Percentiles rank a stretch among this genome's conserved stretches.
phyloP scores from a whole-genome alignment of 2,329 filamentous ascomycete species.

The Pseudogymnoascus sp. region DNA sequence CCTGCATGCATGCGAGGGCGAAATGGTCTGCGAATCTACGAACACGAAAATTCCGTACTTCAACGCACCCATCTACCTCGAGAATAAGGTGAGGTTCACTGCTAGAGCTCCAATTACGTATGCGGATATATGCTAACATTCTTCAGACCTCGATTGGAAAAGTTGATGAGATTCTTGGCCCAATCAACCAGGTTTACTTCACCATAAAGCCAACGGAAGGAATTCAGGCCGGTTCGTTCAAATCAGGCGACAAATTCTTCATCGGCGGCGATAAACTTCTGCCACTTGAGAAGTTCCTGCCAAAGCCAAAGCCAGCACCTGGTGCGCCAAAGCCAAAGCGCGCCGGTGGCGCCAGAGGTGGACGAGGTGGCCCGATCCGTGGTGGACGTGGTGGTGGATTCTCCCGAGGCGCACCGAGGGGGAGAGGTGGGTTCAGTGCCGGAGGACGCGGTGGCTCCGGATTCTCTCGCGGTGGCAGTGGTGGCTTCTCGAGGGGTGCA shows the following conservation, averaged over 20 bases:
- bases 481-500: slow-evolving; percentile 20
- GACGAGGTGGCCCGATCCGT: slow-evolving; percentile 36
- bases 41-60: slow-evolving; percentile 97
- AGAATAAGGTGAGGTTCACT: slow-evolving; percentile 67
- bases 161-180: slow-evolving; percentile 94
- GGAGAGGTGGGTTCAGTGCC: slow-evolving; percentile 41
- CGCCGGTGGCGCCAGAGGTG: slow-evolving; percentile 50
- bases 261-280: slow-evolving; percentile 91
- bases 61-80: slow-evolving; percentile 96
- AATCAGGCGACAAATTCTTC: slow-evolving; percentile 93
- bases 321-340: slow-evolving; percentile 63
- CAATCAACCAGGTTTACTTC: slow-evolving; percentile 97
- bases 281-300: slow-evolving; percentile 90
- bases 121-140: slow-evolving; percentile 13
- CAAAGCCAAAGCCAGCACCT: slow-evolving; percentile 71
- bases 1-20: slow-evolving; percentile 89
- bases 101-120: background rate
- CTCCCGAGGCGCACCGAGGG: slow-evolving; percentile 42
- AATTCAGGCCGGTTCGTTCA: slow-evolving; percentile 91
- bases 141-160: slow-evolving; percentile 76
- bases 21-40: slow-evolving; percentile 93
- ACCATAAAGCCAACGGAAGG: slow-evolving; percentile 96
- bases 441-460: slow-evolving; percentile 35
- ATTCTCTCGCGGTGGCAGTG: slow-evolving; percentile 34
- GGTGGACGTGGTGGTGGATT: slow-evolving; percentile 32